Conservation (phyloP, 2,329 filamentous ascomycete genomes). For the Fusarium metavorans region DNA sequence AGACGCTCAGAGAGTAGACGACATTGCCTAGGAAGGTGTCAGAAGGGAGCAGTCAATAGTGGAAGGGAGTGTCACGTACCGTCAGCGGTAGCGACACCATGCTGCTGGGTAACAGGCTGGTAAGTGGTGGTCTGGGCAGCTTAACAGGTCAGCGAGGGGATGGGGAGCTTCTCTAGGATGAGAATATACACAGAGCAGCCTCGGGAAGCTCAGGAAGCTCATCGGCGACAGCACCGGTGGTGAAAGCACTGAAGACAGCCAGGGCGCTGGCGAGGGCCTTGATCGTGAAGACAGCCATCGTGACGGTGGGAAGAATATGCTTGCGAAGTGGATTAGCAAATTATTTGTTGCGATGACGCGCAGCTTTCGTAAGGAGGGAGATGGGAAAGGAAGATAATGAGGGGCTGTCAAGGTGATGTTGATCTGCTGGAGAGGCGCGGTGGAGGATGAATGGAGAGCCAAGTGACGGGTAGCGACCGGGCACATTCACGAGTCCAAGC, state of each 20-base stretch:
- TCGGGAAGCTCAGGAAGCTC: background rate
- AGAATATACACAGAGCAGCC: conserved; percentile 38
- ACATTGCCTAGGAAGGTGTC: conserved; percentile 43
- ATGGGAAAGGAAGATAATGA: background rate
- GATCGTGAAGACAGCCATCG: conserved; percentile 48
- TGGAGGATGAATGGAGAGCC: background rate
- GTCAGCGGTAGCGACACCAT: conserved; percentile 48
- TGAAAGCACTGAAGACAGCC: conserved; percentile 38
- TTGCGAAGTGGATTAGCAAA: conserved; percentile 1
- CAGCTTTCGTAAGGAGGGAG: too few species aligned
- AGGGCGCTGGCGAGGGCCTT: conserved; percentile 39
- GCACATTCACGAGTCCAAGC: background rate
- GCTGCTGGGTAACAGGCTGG: conserved; percentile 46
- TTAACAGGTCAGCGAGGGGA: conserved; percentile 26
- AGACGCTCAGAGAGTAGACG: conserved; percentile 53
- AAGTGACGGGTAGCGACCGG: background rate
- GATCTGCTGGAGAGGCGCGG: background rate
- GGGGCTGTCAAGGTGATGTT: background rate
- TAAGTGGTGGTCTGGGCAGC: conserved; percentile 47
- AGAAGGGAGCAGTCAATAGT: background rate
- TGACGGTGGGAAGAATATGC: conserved; percentile 26
- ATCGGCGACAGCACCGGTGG: conserved; percentile 26
- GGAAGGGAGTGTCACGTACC: conserved; percentile 40
- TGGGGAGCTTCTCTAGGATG: background rate
- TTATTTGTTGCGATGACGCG: background rate